Percentiles rank a stretch among this genome's conserved stretches.
Evolutionary conservation across 305 asterid species (phyloP).

Genomic region (Fraxinus paxiana): DNA sequence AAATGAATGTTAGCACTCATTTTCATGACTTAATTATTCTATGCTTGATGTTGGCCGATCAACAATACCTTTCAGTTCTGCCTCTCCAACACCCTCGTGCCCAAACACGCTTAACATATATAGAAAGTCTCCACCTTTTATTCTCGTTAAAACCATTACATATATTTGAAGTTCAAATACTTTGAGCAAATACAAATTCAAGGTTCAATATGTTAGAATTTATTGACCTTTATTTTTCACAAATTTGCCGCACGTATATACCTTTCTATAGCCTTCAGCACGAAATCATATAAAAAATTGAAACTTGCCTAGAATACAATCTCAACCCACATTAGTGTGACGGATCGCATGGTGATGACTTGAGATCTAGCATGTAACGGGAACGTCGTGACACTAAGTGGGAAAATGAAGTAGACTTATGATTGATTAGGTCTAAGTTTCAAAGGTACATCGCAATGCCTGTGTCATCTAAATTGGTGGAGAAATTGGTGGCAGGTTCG

Average conservation of each 20-base stretch:
- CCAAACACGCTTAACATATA: not conserved
- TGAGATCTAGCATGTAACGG: too few relatives aligned
- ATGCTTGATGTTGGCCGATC: not conserved
- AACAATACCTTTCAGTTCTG: not conserved
- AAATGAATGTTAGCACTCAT: not conserved
- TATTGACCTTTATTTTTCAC: not conserved
- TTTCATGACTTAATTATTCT: not conserved
- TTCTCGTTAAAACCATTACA: not conserved
- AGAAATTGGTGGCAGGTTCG: too few relatives aligned
- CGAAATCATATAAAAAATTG: not conserved
- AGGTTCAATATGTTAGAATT: not conserved
- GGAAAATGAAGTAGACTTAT: too few relatives aligned
- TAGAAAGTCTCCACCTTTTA: not conserved
- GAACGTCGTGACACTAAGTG: too few relatives aligned
- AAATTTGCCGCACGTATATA: not conserved
- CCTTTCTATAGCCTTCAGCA: not conserved
- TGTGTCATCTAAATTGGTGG: too few relatives aligned
- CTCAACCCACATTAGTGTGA: not conserved
- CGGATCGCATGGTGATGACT: too few relatives aligned
- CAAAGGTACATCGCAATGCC: too few relatives aligned
- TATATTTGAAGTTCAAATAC: not conserved
- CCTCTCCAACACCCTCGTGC: not conserved
- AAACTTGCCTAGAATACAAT: not conserved
- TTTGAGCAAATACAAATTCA: not conserved
- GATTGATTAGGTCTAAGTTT: too few relatives aligned